These are phyloP conservation scores for Vinca minor DNA, from an alignment of 257 asterid species.

Conservation along the genomic window DNA sequence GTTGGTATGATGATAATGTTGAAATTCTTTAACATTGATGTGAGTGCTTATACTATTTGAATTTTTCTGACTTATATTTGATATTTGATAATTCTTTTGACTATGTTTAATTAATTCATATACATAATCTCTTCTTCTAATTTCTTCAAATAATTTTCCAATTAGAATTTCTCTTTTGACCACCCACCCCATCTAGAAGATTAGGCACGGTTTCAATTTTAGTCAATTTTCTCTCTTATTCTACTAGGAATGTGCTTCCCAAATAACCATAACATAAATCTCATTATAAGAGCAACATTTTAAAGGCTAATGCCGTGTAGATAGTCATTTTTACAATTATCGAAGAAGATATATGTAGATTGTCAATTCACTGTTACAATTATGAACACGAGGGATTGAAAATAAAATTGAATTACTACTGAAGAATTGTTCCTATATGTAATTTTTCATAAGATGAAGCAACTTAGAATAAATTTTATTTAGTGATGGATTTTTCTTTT, in stretches of 20 bases:
- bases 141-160: background rate
- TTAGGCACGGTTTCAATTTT: background rate
- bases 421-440: too few species aligned
- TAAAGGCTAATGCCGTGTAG: too few species aligned
- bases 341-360: too few species aligned
- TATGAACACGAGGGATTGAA: too few species aligned
- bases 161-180: background rate
- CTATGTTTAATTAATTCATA: background rate
- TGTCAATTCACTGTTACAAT: too few species aligned
- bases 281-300: too few species aligned
- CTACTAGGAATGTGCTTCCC: background rate
- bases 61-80: background rate
- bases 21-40: background rate
- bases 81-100: constrained; percentile 1
- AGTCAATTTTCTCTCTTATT: background rate
- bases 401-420: background rate
- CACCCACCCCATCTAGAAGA: background rate
- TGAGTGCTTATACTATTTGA: background rate
- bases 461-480: background rate
- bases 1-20: background rate
- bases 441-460: background rate
- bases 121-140: background rate
- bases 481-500: background rate
- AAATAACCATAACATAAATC: too few species aligned
- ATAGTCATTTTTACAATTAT: too few species aligned